Base-by-base conservation (phyloP, 208 protist species). In the Wallacemonas sp. region DNA sequence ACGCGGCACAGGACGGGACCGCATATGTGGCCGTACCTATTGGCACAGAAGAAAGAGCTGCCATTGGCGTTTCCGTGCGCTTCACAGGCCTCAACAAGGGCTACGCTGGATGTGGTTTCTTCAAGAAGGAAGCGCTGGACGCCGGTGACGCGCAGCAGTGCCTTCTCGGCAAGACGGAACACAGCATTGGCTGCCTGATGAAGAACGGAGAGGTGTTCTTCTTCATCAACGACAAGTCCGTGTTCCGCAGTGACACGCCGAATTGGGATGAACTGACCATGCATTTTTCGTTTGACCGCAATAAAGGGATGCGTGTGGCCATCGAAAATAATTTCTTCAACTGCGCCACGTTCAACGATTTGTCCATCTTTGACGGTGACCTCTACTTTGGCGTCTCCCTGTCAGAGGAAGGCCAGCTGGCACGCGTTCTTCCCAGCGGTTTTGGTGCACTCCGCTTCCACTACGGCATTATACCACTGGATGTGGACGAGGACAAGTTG, bases 211-310 rank as follows among this genome's bases (percentile, higher is more conserved):
- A 49, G 44, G 44, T 49, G 44, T 49, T n/a, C 19, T 9, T 49
- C 17, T 49, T 49, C 44, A 19, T 49, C 17, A 19, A 49, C 44
- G 44, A 49, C 19, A 49, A 49, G 9, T 19, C 5, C 44, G 44
- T 49, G 9, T 22, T 49, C 44, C 22, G 44, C 44, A 19, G 44
- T 6, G 9, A 5, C 9, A 49, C 44, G 17, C 9, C 9, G 5
- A 8, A 5, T 22, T 14, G 5, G 9, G 44, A 49, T 49, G 44
- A 49, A 22, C 44, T 49, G 44, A 49, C 44, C 6, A 49, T 49
- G 44, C 44, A 49, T 19, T 49, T 49, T n/a, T 49, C 44, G 9
- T 49, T 49, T 49, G 19, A 49, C 44, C 44, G 44, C 44, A 19
- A 14, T 4, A 49, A 49, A 19, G 44, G 44, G 5, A 49, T 49